A percentile compares a stretch with the other conserved stretches of the same genome.
These are phyloP conservation scores for Botrytis cinerea DNA, from an alignment of 2,329 filamentous ascomycete genomes.

Conservation along the genomic window DNA sequence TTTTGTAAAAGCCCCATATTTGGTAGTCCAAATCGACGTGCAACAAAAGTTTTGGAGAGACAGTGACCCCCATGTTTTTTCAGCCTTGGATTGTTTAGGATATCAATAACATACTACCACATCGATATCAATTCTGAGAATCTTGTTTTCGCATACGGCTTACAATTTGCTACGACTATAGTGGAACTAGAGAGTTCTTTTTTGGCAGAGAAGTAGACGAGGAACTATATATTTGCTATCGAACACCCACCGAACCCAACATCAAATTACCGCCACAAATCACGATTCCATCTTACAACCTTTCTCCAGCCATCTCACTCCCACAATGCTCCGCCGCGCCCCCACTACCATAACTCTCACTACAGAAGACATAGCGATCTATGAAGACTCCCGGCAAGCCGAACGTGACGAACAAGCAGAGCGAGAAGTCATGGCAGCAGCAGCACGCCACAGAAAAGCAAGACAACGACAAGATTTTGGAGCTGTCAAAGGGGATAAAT, in stretches of 20 bases:
- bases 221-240: background rate
- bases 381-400: conserved; percentile 57
- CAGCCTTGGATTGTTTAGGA: background rate
- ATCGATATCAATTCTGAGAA: background rate
- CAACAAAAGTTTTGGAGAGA: background rate
- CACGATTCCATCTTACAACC: background rate
- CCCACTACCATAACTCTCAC: conserved; percentile 70
- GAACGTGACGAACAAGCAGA: conserved; percentile 33
- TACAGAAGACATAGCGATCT: conserved; percentile 68
- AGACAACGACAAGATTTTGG: conserved; percentile 3
- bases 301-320: background rate
- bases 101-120: background rate
- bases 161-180: background rate
- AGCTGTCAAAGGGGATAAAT: background rate
- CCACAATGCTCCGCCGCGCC: conserved; percentile 64
- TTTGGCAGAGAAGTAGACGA: background rate
- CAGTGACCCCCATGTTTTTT: background rate
- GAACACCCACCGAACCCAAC: background rate
- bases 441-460: background rate
- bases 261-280: conserved; percentile 5
- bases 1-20: background rate
- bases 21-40: background rate
- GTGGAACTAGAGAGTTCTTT: too few relatives aligned
- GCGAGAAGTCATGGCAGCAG: background rate
- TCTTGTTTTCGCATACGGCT: background rate